These are phyloP conservation scores for Mycosphaerelloides madeirae DNA, from an alignment of 2,329 filamentous ascomycete genomes.

Conservation along the genomic window DNA sequence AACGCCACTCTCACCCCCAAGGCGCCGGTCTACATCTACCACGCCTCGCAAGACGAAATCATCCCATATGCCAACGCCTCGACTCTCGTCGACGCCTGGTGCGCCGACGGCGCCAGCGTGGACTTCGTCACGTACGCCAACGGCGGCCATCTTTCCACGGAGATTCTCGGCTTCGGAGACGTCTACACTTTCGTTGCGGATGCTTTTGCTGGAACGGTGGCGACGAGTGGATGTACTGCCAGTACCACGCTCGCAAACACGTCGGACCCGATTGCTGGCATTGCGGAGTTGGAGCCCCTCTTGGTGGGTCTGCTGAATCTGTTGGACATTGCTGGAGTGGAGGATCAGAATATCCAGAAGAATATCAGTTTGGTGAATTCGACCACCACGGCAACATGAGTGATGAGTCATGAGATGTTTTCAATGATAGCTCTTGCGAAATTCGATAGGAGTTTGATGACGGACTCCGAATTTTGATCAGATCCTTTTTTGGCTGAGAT, in stretches of 20 bases:
- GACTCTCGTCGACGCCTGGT: conserved; percentile 25
- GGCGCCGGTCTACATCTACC: conserved; percentile 28
- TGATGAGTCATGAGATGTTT: no score
- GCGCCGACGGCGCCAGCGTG: conserved; percentile 24
- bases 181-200: conserved; percentile 22
- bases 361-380: background rate
- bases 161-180: conserved; percentile 22
- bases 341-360: conserved; percentile 18
- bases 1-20: conserved; percentile 21
- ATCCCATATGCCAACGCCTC: conserved; percentile 28
- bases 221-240: conserved; percentile 17
- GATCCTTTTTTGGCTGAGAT: no score
- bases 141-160: conserved; percentile 27
- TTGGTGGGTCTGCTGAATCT: conserved; percentile 19
- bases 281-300: conserved; percentile 25
- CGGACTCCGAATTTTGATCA: no score
- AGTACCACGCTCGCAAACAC: conserved; percentile 16
- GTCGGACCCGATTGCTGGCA: conserved; percentile 23
- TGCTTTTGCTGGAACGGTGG: conserved; percentile 23
- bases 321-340: conserved; percentile 16
- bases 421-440: no score
- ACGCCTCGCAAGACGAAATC: conserved; percentile 27
- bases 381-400: background rate
- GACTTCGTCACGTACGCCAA: conserved; percentile 24
- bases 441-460: no score